These are phyloP conservation scores for Aspergillus neoniger DNA, from an alignment of 2,329 filamentous ascomycete genomes.

Conservation along the genomic window DNA sequence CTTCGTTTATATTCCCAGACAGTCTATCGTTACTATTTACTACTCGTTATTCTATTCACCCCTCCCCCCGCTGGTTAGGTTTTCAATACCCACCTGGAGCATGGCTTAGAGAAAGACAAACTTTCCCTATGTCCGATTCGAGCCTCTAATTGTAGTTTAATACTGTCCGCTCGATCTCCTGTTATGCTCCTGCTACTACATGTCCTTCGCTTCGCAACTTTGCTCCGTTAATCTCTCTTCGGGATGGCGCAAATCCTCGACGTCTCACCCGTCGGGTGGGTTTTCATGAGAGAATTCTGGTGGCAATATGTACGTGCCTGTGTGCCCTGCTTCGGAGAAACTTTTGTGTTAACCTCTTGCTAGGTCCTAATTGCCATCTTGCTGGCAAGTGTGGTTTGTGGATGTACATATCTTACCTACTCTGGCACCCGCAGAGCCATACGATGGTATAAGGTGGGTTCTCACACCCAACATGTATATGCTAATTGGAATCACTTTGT, in stretches of 20 bases:
- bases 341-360: slow-evolving; percentile 16
- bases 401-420: slow-evolving; percentile 33
- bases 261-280: slow-evolving; percentile 37
- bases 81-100: neutral
- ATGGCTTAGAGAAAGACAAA: slow-evolving; percentile 1
- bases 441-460: slow-evolving; percentile 33
- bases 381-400: slow-evolving; percentile 32
- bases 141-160: slow-evolving; percentile 2
- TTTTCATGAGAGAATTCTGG: slow-evolving; percentile 41
- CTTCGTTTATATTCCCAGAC: neutral
- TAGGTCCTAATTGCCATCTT: slow-evolving; percentile 41
- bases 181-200: neutral
- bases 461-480: neutral
- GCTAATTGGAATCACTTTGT: neutral
- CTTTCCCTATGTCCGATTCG: neutral
- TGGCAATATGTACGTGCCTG: slow-evolving; percentile 45
- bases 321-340: neutral
- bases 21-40: neutral
- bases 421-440: slow-evolving; percentile 24
- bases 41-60: too few species aligned
- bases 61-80: neutral
- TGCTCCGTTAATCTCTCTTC: slow-evolving; percentile 22
- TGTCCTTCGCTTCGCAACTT: slow-evolving; percentile 16
- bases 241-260: slow-evolving; percentile 33
- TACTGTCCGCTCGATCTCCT: slow-evolving; percentile 3